Conservation (phyloP, 768 basidiomycete genomes). For the Leccinum sublutescens region DNA sequence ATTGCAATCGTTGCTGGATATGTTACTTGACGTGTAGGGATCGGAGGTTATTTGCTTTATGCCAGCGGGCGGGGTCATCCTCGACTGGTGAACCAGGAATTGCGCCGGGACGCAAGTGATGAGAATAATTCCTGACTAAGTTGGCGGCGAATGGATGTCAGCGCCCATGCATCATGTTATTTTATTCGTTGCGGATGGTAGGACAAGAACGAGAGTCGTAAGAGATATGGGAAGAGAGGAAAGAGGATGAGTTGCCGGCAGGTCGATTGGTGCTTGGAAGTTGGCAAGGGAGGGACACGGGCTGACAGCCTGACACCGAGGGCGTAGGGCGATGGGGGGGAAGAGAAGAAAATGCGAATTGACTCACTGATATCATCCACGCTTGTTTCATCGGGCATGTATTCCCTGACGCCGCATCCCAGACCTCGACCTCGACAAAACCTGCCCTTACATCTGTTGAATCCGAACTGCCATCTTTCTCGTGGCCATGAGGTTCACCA, state of each 20-base stretch:
- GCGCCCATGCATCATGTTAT: slow-evolving; percentile 46
- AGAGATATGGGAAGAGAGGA: slow-evolving; percentile 22
- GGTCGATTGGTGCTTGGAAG: slow-evolving; percentile 28
- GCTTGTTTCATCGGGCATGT: slow-evolving; percentile 64
- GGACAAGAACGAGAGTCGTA: slow-evolving; percentile 35
- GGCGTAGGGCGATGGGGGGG: slow-evolving; percentile 23
- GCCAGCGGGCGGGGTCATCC: slow-evolving; percentile 6
- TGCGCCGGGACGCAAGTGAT: slow-evolving; percentile 55
- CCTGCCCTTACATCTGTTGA: slow-evolving; percentile 9
- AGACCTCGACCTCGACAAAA: slow-evolving; percentile 63
- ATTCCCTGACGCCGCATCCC: slow-evolving; percentile 66
- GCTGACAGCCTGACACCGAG: slow-evolving; percentile 10
- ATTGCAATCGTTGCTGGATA: slow-evolving; percentile 74
- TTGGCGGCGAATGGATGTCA: slow-evolving; percentile 80
- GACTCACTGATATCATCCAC: slow-evolving; percentile 88
- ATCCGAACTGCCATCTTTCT: neutral
- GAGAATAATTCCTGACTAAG: slow-evolving; percentile 91
- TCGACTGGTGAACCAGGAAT: slow-evolving; percentile 13
- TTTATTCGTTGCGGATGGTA: slow-evolving; percentile 22
- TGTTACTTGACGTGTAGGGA: slow-evolving; percentile 47
- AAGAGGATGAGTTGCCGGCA: slow-evolving; percentile 24
- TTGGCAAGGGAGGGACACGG: slow-evolving; percentile 5
- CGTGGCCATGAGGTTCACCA: slow-evolving; percentile 9
- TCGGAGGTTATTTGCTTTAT: slow-evolving; percentile 1
- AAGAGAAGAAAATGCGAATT: slow-evolving; percentile 21